Evolutionary conservation across 2,329 filamentous ascomycete species (phyloP), one percentile per base, ranked within the genome.

Genomic region (Sporothrix protearum): DNA sequence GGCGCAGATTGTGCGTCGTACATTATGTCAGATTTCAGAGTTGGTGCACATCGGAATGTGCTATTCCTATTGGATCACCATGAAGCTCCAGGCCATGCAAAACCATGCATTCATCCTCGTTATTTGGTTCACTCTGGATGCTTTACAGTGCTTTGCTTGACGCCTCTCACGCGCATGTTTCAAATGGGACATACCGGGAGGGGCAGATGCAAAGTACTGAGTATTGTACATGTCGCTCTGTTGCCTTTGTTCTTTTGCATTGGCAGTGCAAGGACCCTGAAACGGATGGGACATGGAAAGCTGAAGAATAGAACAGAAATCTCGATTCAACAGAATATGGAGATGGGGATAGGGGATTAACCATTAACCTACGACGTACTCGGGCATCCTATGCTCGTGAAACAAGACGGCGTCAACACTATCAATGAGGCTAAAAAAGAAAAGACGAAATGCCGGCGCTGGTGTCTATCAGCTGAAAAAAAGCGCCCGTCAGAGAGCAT

Each of bases 81-180:
- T 12, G 28, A 33, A 47, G 42, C 42, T 47, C 19, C 3, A 47
- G 14, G 1, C 25, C 12, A 19, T 30, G 53, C 53, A 16, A 16
- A 14, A 0, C 25, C 12, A 33, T 30, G 53, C 53, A 47, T 47
- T 6, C 42, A 25, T 53, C 49, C 28, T n/a, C 53, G 7, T 53
- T 25, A 53, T 53, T n/a, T 36, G 33, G 53, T 57, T 33, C 28
- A 19, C 53, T 53, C 53, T 8, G n/a, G n/a, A 57, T 33, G 53
- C 14, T 19, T 57, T 28, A 9, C 30, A 63, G n/a, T 47, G 51
- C 67, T 47, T 39, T 9, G 51, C 51, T 69, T 33, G 33, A 42
- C 67, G 39, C 67, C 67, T 69, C 66, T 59, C 67, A 30, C 36
- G 51, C 42, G 51, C 67, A 30, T 69, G 51, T 69, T 69, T 69